Percentiles rank a stretch among this genome's conserved stretches.
Evolutionary conservation across 2,329 filamentous ascomycete genomes (phyloP).

Genomic region (Fusarium buxicola): DNA sequence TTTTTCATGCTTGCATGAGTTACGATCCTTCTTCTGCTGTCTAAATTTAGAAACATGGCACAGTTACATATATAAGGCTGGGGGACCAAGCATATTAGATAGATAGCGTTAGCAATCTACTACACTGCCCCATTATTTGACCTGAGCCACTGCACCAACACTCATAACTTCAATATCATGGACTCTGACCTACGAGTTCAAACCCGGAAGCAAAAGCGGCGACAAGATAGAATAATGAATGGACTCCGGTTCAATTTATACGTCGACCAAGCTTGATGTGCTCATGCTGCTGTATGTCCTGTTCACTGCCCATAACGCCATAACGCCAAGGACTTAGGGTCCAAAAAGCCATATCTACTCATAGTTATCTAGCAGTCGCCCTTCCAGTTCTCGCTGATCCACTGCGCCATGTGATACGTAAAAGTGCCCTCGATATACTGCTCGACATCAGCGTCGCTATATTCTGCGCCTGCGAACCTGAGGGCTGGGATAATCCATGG

Average conservation of each 20-base stretch:
- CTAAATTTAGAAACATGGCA: conserved; percentile 28
- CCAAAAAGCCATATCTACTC: conserved; percentile 6
- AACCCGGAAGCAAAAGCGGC: neutral
- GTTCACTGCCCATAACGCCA: conserved; percentile 19
- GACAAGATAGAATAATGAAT: neutral
- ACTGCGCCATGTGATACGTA: conserved; percentile 66
- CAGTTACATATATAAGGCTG: conserved; percentile 18
- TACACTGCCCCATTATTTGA: conserved; percentile 16
- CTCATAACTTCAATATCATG: neutral
- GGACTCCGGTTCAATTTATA: conserved; percentile 9
- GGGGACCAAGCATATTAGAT: conserved; percentile 32
- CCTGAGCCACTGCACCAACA: fast-evolving
- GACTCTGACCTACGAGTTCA: neutral
- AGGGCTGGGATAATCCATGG: conserved; percentile 83
- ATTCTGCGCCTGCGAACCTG: conserved; percentile 67
- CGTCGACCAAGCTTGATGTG: neutral
- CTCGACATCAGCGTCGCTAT: conserved; percentile 59
- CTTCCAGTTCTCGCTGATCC: conserved; percentile 71
- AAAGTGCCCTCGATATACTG: conserved; percentile 66
- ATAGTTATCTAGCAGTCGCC: conserved; percentile 54
- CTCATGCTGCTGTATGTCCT: neutral
- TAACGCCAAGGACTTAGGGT: conserved; percentile 21
- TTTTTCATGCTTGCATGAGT: conserved; percentile 46
- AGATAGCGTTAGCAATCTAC: conserved; percentile 39
- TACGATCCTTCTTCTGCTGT: conserved; percentile 40